Percentiles rank a stretch among this genome's conserved stretches.
Conservation (phyloP, 2,329 filamentous ascomycete genomes). For the Teratosphaeria zuluensis region DNA sequence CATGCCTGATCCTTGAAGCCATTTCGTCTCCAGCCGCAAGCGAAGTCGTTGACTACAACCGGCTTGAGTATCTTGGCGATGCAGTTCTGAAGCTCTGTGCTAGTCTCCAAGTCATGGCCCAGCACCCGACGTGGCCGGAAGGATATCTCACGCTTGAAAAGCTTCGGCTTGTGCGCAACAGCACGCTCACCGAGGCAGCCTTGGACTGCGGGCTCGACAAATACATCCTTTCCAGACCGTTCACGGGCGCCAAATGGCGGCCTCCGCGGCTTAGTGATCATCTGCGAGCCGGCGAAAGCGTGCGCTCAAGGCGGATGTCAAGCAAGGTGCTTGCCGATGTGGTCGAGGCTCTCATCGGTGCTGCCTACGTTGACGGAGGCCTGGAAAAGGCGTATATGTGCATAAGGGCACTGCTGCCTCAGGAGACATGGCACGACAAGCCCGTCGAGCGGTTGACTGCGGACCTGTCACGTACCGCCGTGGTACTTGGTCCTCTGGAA, state of each 20-base stretch:
- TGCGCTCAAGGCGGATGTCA: conserved; percentile 40
- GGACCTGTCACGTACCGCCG: conserved; percentile 32
- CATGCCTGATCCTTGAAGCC: conserved; percentile 55
- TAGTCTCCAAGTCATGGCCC: conserved; percentile 53
- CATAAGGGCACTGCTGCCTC: conserved; percentile 56
- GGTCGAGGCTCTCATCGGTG: conserved; percentile 75
- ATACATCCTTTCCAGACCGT: conserved; percentile 60
- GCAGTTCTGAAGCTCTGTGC: conserved; percentile 62
- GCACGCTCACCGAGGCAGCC: conserved; percentile 57
- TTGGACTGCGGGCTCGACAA: conserved; percentile 54
- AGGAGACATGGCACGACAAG: conserved; percentile 26
- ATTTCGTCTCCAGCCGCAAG: conserved; percentile 56
- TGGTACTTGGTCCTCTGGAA: conserved; percentile 47
- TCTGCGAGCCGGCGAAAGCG: conserved; percentile 18
- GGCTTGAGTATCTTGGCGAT: conserved; percentile 81
- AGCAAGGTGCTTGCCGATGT: conserved; percentile 81
- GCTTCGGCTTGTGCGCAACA: conserved; percentile 60
- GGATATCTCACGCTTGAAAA: conserved; percentile 62
- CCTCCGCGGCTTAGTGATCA: conserved; percentile 49
- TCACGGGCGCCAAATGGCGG: conserved; percentile 64
- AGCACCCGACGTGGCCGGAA: conserved; percentile 61
- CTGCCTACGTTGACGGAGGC: conserved; percentile 60
- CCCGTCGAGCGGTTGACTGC: conserved; percentile 7
- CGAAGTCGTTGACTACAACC: conserved; percentile 62
- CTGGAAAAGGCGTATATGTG: conserved; percentile 53